A percentile compares a stretch with the other conserved stretches of the same genome.
Conservation (phyloP, 768 basidiomycete genomes). For the Pleurotus djamor region DNA sequence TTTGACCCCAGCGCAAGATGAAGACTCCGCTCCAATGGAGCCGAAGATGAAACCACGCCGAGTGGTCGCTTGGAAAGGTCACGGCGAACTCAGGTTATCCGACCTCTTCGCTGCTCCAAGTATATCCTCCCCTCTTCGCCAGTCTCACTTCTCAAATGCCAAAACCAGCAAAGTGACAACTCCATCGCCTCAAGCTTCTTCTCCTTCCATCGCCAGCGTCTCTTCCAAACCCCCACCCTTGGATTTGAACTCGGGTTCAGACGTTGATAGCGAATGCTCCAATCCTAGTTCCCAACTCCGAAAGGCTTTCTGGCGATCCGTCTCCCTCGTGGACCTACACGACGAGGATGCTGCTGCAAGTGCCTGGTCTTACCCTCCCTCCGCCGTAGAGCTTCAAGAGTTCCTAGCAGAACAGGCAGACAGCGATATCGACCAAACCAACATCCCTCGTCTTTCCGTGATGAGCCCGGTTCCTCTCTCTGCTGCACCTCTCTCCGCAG, state of each 20-base stretch:
- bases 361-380: constrained; percentile 12
- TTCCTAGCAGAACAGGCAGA: constrained; percentile 4
- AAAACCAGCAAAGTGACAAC: constrained; percentile 12
- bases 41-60: constrained; percentile 9
- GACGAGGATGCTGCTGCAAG: constrained; percentile 17
- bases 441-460: constrained; percentile 6
- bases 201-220: constrained; percentile 20
- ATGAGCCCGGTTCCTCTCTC: constrained; percentile 9
- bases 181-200: constrained; percentile 20
- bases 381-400: constrained; percentile 26
- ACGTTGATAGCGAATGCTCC: constrained; percentile 2
- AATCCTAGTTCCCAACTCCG: constrained; percentile 22
- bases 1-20: background rate
- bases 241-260: constrained; percentile 11
- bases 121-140: constrained; percentile 15
- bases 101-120: constrained; percentile 14
- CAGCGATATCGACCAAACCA: constrained; percentile 7
- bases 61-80: constrained; percentile 4
- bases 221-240: constrained; percentile 20
- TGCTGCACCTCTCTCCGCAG: constrained; percentile 17
- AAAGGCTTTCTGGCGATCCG: constrained; percentile 44
- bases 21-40: constrained; percentile 14
- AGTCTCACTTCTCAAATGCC: constrained; percentile 7
- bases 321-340: constrained; percentile 28
- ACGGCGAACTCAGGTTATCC: constrained; percentile 1